Base-by-base conservation (phyloP, 768 basidiomycete genomes). In the Candolleomyces eurysporus region DNA sequence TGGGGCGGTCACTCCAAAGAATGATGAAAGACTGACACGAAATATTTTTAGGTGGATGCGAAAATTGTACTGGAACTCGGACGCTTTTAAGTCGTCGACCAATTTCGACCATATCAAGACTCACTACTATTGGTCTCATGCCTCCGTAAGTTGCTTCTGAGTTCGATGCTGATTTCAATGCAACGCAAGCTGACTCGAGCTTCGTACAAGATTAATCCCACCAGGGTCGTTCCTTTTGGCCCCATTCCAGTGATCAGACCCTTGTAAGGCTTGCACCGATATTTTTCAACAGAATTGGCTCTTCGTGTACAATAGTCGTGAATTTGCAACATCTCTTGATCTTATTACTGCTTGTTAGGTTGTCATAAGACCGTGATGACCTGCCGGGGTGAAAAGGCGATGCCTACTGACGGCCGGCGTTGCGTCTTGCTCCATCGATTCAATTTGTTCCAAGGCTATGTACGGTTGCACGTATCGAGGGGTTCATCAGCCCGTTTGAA, bases 61-160 rank as follows among this genome's bases (percentile, higher is more conserved):
- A 73, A 88, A 89, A 70, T 76, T 98, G 19, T 98, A 99, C 80
- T 98, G 94, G 95, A 90, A 89, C 63, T 79, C 89, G 66, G 75
- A 87, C 0, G 93, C 94, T 5, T 98, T 99, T 86, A 87, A 88
- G 72, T 83, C 86, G 6, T 87, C 89, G 17, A 96, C 95, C 43
- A 80, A 95, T 70, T 98, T 98, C 70, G 84, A 91, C 16, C 96
- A 97, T 74, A 91, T 92, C 78, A 91, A 91, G 75, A 84, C 81
- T 0, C 82, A 85, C 67, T 90, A 90, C 67, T 90, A 85, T 64
- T 89, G 86, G 85, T 84, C 84, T 43, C 85, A 85, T 61, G 42
- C 75, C 2, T 60, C 68, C 61, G 84, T 85, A 61, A 43, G 42
- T 43, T 11, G 42, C 11, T n/a, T 43, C 42, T 26, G 26, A 26